These are phyloP conservation scores for Yamadazyma diddensiae DNA, from an alignment of 1,139 yeast genomes.

Conservation along the genomic window DNA sequence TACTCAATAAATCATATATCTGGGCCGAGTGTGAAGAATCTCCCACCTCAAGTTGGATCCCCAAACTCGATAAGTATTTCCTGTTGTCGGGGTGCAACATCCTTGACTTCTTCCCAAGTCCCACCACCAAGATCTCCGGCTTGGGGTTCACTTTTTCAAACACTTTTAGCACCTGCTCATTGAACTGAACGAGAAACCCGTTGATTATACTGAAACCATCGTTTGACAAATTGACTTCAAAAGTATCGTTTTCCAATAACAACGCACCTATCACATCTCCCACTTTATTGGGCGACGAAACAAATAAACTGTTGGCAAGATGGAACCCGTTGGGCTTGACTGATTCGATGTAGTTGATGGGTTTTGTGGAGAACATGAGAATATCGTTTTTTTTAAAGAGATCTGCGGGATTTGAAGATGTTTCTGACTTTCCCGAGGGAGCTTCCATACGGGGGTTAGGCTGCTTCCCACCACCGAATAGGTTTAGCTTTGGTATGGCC, in stretches of 20 bases:
- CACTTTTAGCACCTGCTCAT: slow-evolving; percentile 41
- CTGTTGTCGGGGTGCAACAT: slow-evolving; percentile 57
- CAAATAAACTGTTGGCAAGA: slow-evolving; percentile 34
- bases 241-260: slow-evolving; percentile 61
- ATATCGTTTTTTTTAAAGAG: slow-evolving; percentile 44
- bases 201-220: slow-evolving; percentile 36
- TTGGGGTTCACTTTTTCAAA: slow-evolving; percentile 65
- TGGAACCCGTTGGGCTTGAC: slow-evolving; percentile 41
- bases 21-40: slow-evolving; percentile 68
- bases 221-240: slow-evolving; percentile 51
- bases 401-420: slow-evolving; percentile 46
- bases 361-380: slow-evolving; percentile 41
- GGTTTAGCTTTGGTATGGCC: slow-evolving; percentile 4
- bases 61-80: slow-evolving; percentile 49
- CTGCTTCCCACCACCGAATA: slow-evolving; percentile 33
- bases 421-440: slow-evolving; percentile 38
- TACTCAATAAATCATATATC: slow-evolving; percentile 70
- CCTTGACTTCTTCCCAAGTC: slow-evolving; percentile 63
- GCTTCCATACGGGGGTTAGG: slow-evolving; percentile 22
- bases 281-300: slow-evolving; percentile 45
- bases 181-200: slow-evolving; percentile 44
- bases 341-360: slow-evolving; percentile 43
- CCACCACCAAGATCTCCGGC: slow-evolving; percentile 73
- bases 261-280: slow-evolving; percentile 52
- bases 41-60: slow-evolving; percentile 67